These are phyloP conservation scores for Rhizophagus prolifer DNA, from an alignment of 192 early-diverging fungal genomes.

Conservation along the genomic window DNA sequence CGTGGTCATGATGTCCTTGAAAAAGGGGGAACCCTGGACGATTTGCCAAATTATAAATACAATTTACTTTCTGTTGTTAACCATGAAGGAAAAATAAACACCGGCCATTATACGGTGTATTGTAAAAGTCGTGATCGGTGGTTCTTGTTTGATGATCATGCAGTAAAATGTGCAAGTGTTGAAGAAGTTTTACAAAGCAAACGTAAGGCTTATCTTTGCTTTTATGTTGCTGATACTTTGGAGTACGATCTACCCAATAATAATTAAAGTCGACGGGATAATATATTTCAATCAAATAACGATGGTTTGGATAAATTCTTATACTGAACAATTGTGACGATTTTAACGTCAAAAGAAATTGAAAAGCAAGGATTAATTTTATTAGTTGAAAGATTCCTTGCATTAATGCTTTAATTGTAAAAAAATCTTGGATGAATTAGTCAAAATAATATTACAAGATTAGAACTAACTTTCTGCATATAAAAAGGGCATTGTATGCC, in stretches of 20 bases:
- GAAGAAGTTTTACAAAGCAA: conserved; percentile 13
- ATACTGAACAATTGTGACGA: neutral
- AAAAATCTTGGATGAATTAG: neutral
- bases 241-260: neutral
- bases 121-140: conserved; percentile 6
- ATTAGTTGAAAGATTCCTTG: neutral
- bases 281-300: neutral
- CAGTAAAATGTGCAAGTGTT: neutral
- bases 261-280: neutral
- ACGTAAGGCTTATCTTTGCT: conserved; percentile 15
- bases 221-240: conserved; percentile 9
- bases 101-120: conserved; percentile 84
- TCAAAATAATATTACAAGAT: too few species aligned
- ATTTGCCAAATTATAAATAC: conserved; percentile 75
- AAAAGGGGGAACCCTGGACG: conserved; percentile 41
- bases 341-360: neutral
- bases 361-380: neutral
- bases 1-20: conserved; percentile 33
- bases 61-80: conserved; percentile 89
- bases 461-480: too few species aligned
- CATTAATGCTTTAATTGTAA: neutral
- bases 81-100: conserved; percentile 88
- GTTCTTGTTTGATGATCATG: conserved; percentile 22
- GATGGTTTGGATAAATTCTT: neutral
- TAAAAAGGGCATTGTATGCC: too few species aligned